phyloP scores from a whole-genome alignment of 441 rosid genomes.

The Erodium chrysanthum region DNA sequence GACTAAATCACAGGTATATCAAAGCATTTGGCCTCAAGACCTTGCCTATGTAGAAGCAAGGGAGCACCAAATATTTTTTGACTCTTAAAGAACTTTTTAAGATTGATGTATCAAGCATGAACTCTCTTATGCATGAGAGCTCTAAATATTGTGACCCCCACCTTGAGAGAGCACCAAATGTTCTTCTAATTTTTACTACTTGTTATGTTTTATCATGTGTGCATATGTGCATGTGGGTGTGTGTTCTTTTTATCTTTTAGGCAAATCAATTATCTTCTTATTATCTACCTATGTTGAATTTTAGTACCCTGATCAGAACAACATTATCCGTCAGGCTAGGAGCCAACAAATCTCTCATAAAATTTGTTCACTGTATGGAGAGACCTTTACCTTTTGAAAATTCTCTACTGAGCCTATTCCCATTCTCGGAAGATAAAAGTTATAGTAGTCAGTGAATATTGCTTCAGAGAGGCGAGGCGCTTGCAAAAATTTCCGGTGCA shows the following conservation, averaged over 20 bases:
- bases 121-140: too few relatives aligned
- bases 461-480: conserved; percentile 57
- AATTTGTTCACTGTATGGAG: too few relatives aligned
- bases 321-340: too few relatives aligned
- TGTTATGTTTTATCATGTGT: neutral
- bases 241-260: neutral
- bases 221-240: neutral
- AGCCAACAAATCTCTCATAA: neutral
- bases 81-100: too few relatives aligned
- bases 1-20: too few relatives aligned
- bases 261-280: neutral
- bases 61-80: too few relatives aligned
- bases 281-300: neutral
- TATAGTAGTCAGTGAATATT: conserved; percentile 60
- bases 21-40: too few relatives aligned
- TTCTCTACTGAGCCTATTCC: conserved; percentile 33
- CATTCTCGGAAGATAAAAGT: conserved; percentile 53
- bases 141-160: too few relatives aligned
- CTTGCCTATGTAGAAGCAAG: too few relatives aligned
- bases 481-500: conserved; percentile 68
- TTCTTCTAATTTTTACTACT: neutral
- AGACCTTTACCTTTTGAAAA: conserved; percentile 37
- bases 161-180: too few relatives aligned
- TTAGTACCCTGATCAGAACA: conserved; percentile 2
- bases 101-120: too few relatives aligned